A percentile compares a stretch with the other conserved stretches of the same genome.
Evolutionary conservation across 2,329 filamentous ascomycete genomes (phyloP).

Genomic region (Penicillium sp.): DNA sequence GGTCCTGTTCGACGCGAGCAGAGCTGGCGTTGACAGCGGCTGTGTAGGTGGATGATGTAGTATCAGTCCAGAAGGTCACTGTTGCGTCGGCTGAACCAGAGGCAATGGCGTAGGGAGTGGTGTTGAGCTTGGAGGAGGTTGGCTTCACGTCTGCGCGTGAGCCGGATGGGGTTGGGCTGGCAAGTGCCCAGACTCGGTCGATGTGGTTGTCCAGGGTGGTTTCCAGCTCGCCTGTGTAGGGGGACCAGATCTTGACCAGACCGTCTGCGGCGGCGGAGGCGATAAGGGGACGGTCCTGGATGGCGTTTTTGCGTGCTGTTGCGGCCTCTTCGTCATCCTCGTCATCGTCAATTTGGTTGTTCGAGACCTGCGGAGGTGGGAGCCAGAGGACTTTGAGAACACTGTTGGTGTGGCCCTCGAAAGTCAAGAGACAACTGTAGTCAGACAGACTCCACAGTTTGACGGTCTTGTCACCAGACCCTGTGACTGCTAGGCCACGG

Average conservation of each 20-base stretch:
- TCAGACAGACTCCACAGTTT: conserved; percentile 92
- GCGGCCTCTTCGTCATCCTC: conserved; percentile 33
- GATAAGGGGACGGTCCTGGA: conserved; percentile 48
- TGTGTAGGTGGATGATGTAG: conserved; percentile 74
- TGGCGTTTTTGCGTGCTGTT: conserved; percentile 30
- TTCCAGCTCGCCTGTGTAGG: conserved; percentile 77
- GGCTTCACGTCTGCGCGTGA: conserved; percentile 33
- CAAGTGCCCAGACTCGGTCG: conserved; percentile 89
- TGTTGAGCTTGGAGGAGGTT: conserved; percentile 31
- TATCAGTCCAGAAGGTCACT: conserved; percentile 94
- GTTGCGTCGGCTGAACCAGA: conserved; percentile 92
- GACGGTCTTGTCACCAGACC: conserved; percentile 92
- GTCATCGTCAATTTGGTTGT: conserved; percentile 33
- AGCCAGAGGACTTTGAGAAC: conserved; percentile 94
- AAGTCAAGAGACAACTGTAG: conserved; percentile 88
- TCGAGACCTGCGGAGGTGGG: conserved; percentile 47
- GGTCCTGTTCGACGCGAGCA: conserved; percentile 86
- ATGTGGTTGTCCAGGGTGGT: conserved; percentile 95
- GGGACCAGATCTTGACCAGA: conserved; percentile 94
- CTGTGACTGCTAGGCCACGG: conserved; percentile 82
- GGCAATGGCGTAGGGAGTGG: conserved; percentile 66
- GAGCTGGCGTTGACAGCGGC: conserved; percentile 72
- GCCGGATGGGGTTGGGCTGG: conserved; percentile 57
- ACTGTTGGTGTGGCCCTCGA: conserved; percentile 95
- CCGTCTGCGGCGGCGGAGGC: conserved; percentile 91